Evolutionary conservation across 2,329 filamentous ascomycete genomes (phyloP).

Genomic region (Monascus ruber): DNA sequence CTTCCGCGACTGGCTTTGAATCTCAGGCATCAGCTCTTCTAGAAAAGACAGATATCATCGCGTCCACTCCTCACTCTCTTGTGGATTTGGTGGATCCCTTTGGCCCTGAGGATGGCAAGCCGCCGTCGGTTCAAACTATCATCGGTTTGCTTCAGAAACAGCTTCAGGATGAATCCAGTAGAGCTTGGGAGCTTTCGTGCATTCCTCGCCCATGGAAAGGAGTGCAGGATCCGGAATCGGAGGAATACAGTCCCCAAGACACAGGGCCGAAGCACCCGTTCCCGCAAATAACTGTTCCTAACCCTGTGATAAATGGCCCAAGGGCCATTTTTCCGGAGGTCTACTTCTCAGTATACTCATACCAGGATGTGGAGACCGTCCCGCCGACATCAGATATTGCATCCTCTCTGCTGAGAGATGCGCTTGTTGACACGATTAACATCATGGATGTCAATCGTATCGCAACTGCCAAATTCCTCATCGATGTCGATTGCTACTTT

Average conservation of each 20-base stretch:
- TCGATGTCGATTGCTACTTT: conserved; percentile 93
- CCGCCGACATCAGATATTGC: conserved; percentile 66
- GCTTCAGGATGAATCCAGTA: conserved; percentile 62
- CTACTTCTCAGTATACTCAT: conserved; percentile 82
- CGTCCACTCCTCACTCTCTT: conserved; percentile 72
- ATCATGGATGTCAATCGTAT: conserved; percentile 87
- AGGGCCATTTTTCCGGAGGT: conserved; percentile 80
- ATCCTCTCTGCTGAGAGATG: conserved; percentile 73
- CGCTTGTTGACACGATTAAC: conserved; percentile 84
- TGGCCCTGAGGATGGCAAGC: conserved; percentile 49
- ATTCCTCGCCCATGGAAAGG: conserved; percentile 46
- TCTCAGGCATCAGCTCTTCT: conserved; percentile 68
- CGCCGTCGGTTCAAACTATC: conserved; percentile 55
- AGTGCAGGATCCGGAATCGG: conserved; percentile 20
- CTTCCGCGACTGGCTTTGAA: conserved; percentile 57
- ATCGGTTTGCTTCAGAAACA: conserved; percentile 78
- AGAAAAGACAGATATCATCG: conserved; percentile 91
- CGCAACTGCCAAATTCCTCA: conserved; percentile 73
- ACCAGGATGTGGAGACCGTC: conserved; percentile 81
- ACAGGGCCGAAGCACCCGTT: conserved; percentile 61
- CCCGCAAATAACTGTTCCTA: conserved; percentile 64
- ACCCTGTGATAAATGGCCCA: conserved; percentile 61
- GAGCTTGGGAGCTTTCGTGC: conserved; percentile 62
- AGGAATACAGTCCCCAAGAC: conserved; percentile 47
- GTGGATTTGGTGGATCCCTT: conserved; percentile 83